phyloP scores from a whole-genome alignment of 257 asterid genomes.

The Forsythia viridissima region DNA sequence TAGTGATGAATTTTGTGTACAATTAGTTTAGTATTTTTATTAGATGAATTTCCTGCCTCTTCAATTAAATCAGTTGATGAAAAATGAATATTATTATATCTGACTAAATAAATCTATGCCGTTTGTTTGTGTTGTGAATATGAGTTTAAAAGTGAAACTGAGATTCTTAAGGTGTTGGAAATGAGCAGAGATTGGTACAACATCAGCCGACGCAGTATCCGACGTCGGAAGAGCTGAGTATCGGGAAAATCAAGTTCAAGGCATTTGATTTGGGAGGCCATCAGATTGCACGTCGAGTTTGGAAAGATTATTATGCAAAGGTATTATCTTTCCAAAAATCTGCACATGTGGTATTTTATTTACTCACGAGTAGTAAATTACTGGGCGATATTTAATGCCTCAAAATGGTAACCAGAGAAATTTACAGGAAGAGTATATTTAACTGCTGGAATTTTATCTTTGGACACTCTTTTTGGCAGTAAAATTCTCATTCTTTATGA shows the following conservation, averaged over 20 bases:
- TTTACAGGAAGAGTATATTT: background rate
- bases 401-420: background rate
- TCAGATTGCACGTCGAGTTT: constrained; percentile 90
- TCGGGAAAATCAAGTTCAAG: constrained; percentile 86
- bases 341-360: background rate
- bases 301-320: constrained; percentile 96
- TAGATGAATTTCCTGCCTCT: too few relatives aligned
- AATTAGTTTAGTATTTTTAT: too few relatives aligned
- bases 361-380: background rate
- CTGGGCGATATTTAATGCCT: background rate
- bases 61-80: too few relatives aligned
- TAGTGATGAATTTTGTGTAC: too few relatives aligned
- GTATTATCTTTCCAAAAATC: constrained; percentile 27
- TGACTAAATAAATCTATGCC: too few relatives aligned
- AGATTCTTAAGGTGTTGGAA: constrained; percentile 17
- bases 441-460: background rate
- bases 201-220: constrained; percentile 94
- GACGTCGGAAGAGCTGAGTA: constrained; percentile 88
- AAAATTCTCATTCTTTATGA: background rate
- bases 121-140: background rate
- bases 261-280: constrained; percentile 96
- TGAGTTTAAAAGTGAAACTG: constrained; percentile 17
- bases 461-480: background rate
- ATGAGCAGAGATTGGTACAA: constrained; percentile 81
- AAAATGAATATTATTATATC: too few relatives aligned